Evolutionary conservation across 768 basidiomycete species (phyloP).

Genomic region (Russula brevipes): DNA sequence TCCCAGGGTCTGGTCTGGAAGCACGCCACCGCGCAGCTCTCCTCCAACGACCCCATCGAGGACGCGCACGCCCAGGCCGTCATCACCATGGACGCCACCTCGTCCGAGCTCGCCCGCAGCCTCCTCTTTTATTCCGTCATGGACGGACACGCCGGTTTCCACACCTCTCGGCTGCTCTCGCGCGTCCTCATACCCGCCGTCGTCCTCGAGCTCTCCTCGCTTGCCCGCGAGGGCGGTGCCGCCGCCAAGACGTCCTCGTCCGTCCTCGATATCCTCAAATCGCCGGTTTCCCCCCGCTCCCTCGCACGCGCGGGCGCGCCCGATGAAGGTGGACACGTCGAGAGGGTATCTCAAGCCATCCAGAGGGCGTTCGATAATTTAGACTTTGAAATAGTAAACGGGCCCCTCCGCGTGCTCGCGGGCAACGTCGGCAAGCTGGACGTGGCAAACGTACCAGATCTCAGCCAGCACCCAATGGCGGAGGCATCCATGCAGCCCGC

Average conservation of each 20-base stretch:
- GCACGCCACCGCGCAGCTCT: constrained; percentile 70
- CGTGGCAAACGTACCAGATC: constrained; percentile 53
- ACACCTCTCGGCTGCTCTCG: constrained; percentile 81
- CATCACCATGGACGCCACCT: constrained; percentile 56
- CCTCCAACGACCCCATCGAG: constrained; percentile 89
- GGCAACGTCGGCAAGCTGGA: constrained; percentile 48
- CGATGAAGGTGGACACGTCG: constrained; percentile 42
- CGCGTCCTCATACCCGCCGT: constrained; percentile 82
- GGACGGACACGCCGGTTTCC: constrained; percentile 83
- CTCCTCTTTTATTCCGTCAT: constrained; percentile 83
- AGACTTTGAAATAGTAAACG: constrained; percentile 78
- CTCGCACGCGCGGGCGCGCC: constrained; percentile 28
- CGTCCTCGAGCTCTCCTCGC: constrained; percentile 61
- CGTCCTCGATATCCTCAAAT: constrained; percentile 37
- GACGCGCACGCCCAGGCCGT: constrained; percentile 75
- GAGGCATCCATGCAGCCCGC: constrained; percentile 76
- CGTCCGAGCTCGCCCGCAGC: constrained; percentile 58
- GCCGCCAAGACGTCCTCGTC: constrained; percentile 29
- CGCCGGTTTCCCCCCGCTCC: constrained; percentile 32
- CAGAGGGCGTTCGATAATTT: constrained; percentile 72
- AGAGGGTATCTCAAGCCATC: constrained; percentile 58
- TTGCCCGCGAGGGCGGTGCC: constrained; percentile 39
- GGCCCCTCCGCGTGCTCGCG: constrained; percentile 69
- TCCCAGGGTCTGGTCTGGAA: constrained; percentile 63
- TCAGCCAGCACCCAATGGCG: constrained; percentile 66